Percentiles rank a stretch among this genome's conserved stretches.
These are phyloP conservation scores for Lactarius tabidus DNA, from an alignment of 768 basidiomycete species.

Conservation along the genomic window DNA sequence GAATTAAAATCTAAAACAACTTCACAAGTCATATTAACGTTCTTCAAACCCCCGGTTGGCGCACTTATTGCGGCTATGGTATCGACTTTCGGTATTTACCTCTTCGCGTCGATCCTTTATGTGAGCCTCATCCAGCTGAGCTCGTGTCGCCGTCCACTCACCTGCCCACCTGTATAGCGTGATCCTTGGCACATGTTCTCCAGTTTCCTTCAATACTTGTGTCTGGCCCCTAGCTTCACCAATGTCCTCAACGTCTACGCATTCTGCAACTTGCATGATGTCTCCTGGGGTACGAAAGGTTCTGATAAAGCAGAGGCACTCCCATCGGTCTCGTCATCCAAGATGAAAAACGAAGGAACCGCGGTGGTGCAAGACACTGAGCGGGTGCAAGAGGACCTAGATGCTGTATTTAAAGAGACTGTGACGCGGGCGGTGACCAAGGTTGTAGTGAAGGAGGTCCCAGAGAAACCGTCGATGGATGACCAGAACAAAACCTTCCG, in stretches of 20 bases:
- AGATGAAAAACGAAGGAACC: conserved; percentile 65
- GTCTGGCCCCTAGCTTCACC: conserved; percentile 87
- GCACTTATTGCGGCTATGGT: conserved; percentile 82
- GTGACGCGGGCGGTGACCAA: conserved; percentile 84
- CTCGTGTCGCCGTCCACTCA: neutral
- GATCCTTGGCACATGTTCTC: conserved; percentile 99
- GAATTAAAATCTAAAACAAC: conserved; percentile 47
- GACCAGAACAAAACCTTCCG: conserved; percentile 92
- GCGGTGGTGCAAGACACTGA: conserved; percentile 85
- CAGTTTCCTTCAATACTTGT: conserved; percentile 87
- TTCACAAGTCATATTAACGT: conserved; percentile 48
- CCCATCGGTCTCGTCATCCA: conserved; percentile 84
- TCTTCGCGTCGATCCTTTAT: conserved; percentile 79
- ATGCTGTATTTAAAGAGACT: conserved; percentile 87
- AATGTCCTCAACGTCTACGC: conserved; percentile 96
- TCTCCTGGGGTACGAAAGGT: conserved; percentile 94
- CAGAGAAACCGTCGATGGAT: conserved; percentile 81
- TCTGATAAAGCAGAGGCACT: conserved; percentile 91
- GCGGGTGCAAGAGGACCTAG: conserved; percentile 82
- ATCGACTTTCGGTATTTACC: conserved; percentile 88
- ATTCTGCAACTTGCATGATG: conserved; percentile 94
- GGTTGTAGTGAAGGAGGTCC: conserved; percentile 55
- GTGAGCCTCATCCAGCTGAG: conserved; percentile 42
- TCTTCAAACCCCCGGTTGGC: conserved; percentile 75
- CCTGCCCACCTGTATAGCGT: conserved; percentile 45